Conservation (phyloP, 2,329 filamentous ascomycete genomes). For the Neofusicoccum sp. region DNA sequence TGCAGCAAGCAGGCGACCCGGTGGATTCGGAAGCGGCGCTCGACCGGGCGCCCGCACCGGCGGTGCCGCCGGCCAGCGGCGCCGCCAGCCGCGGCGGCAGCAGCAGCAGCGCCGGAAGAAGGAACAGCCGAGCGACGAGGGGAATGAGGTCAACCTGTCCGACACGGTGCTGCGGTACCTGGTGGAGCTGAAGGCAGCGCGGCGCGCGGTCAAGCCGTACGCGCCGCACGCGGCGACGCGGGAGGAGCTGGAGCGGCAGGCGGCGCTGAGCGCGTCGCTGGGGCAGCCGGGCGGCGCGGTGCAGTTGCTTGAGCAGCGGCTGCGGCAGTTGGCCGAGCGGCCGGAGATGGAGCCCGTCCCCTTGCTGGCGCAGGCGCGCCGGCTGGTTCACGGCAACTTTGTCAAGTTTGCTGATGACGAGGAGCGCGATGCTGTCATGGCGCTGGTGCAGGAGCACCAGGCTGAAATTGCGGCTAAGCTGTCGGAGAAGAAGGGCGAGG, state of each 20-base stretch:
- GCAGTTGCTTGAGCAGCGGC: not conserved
- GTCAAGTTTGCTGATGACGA: slow-evolving; percentile 9
- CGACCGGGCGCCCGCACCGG: not conserved
- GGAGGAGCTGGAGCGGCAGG: not conserved
- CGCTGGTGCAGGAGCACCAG: not conserved
- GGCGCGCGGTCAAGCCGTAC: not conserved
- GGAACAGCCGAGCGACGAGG: not conserved
- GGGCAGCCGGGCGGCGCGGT: slow-evolving; percentile 7
- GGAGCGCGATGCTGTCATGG: slow-evolving; percentile 15
- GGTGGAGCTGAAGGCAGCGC: not conserved
- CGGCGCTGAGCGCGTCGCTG: slow-evolving; percentile 11
- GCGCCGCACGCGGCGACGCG: not conserved
- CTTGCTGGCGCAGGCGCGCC: not conserved
- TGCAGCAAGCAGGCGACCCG: not conserved
- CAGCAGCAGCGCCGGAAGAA: not conserved
- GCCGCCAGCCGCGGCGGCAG: not conserved
- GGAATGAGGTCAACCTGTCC: not conserved
- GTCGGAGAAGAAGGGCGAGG: slow-evolving; percentile 13
- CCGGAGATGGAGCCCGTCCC: not conserved
- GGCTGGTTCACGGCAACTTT: slow-evolving; percentile 13
- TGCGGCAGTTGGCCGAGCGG: slow-evolving; percentile 8
- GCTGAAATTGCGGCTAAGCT: slow-evolving; percentile 4
- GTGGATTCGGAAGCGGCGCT: not conserved
- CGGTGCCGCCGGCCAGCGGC: not conserved
- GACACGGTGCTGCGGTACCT: slow-evolving; percentile 11